Evolutionary conservation across 148 eudicot species (phyloP), one percentile per base, ranked within the genome.

Genomic region (Chenopodium album): DNA sequence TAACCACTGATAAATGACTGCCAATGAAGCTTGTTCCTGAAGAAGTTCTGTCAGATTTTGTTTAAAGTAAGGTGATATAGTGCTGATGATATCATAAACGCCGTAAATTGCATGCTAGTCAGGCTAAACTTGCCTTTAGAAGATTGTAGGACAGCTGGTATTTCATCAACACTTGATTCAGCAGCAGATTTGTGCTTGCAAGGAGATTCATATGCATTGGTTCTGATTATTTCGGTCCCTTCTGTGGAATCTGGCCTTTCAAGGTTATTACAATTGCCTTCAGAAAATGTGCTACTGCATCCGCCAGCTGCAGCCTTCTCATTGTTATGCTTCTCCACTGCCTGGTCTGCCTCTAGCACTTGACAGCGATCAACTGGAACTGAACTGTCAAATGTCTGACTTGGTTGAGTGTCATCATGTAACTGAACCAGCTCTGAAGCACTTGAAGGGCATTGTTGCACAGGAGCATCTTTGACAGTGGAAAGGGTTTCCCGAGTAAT

Each of bases 111-210:
- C 44, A 28, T 56, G 31, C 64, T 6, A 16, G 6, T 10, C 1
- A 52, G 10, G 64, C 52, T 50, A 78, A 76, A 82, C 90, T 79
- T 83, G 74, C 96, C 88, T 83, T 83, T 70, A 32, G 71, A 76
- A 60, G 77, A 34, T 10, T 60, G 47, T 28, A 20, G 7, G 69
- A 44, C 37, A 59, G 10, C 31, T 34, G 76, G 28, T 78, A 41
- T 31, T 59, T 2, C 71, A 5, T 62, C 32, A 23, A 41, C 72
- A 80, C 71, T 73, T 5, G 71, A 46, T 80, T 56, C 70, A 60
- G n/a, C 56, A n/a, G 76, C 16, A 80, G 69, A 67, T 29, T 80
- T 62, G 64, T 12, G 47, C 64, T 75, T 75, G 79, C 46, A 14
- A 31, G 79, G 59, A 68, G 75, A 68, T 67, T 68, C 79, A 20